phyloP scores from a whole-genome alignment of 176 grass and related monocot genomes.

The Bromus sterilis region DNA sequence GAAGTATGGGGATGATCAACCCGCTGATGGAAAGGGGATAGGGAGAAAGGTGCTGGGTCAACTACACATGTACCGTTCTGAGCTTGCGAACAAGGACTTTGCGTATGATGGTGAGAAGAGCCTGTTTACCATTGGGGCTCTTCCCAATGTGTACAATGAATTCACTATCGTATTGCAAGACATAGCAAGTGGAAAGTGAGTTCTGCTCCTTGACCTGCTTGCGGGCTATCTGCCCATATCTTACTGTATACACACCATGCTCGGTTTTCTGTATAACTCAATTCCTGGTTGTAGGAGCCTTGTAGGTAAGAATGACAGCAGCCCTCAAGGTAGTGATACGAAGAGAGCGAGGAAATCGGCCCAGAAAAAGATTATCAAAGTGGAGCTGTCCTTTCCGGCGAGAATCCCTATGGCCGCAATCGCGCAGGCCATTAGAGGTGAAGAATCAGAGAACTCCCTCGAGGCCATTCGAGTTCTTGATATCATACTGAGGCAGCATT shows the following conservation, averaged over 20 bases:
- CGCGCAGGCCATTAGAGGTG: constrained; percentile 38
- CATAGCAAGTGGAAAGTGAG: constrained; percentile 34
- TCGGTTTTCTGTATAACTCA: background rate
- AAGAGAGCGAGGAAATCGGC: constrained; percentile 36
- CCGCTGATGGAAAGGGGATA: constrained; percentile 54
- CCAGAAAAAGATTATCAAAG: constrained; percentile 51
- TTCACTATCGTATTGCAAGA: constrained; percentile 58
- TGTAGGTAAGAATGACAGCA: constrained; percentile 28
- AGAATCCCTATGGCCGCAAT: constrained; percentile 55
- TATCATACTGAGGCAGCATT: constrained; percentile 63
- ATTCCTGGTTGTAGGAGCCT: constrained; percentile 31
- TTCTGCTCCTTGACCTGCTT: constrained; percentile 10
- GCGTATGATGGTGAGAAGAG: constrained; percentile 75
- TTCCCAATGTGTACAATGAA: constrained; percentile 58
- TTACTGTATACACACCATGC: background rate
- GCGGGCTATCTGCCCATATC: background rate
- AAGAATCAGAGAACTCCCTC: constrained; percentile 50
- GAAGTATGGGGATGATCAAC: constrained; percentile 48
- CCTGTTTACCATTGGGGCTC: constrained; percentile 50
- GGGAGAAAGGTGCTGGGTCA: constrained; percentile 64
- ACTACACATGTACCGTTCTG: constrained; percentile 37
- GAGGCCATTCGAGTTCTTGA: constrained; percentile 59
- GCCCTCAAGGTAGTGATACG: constrained; percentile 44
- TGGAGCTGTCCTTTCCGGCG: constrained; percentile 37
- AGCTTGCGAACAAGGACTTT: constrained; percentile 54